Evolutionary conservation across 2,329 filamentous ascomycete species (phyloP).

Genomic region (Pseudohalonectria lignicola): DNA sequence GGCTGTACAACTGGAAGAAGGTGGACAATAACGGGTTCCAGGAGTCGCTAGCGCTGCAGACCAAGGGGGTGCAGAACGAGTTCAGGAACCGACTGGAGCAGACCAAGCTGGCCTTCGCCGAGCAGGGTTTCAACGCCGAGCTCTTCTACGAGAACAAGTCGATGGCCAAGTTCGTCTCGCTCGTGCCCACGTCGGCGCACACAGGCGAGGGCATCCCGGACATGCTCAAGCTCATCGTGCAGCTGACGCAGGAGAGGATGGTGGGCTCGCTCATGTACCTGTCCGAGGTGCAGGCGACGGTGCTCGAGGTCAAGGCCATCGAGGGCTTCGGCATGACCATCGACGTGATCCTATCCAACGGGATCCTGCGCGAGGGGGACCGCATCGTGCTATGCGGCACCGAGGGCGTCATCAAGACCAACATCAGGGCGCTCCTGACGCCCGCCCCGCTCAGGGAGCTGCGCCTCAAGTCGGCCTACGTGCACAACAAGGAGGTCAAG

Average conservation of each 20-base stretch:
- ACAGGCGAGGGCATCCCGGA: constrained; percentile 99
- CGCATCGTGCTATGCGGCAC: constrained; percentile 90
- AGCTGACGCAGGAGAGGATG: constrained; percentile 94
- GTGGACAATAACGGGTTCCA: constrained; percentile 98
- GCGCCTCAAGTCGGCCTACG: constrained; percentile 89
- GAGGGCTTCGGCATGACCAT: constrained; percentile 98
- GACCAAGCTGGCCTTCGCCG: constrained; percentile 87
- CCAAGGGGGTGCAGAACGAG: constrained; percentile 86
- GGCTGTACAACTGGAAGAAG: constrained; percentile 97
- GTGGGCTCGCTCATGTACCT: constrained; percentile 96
- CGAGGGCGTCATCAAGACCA: constrained; percentile 91
- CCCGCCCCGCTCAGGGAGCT: constrained; percentile 88
- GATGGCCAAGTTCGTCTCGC: constrained; percentile 87
- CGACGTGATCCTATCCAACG: constrained; percentile 92
- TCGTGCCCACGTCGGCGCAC: constrained; percentile 92
- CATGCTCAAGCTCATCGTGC: constrained; percentile 90
- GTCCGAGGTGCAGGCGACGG: constrained; percentile 93
- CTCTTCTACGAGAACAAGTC: constrained; percentile 97
- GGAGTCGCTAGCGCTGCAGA: constrained; percentile 82
- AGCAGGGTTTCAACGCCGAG: constrained; percentile 97
- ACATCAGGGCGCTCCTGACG: constrained; percentile 87
- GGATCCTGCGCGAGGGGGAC: constrained; percentile 88
- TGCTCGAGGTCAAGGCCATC: constrained; percentile 97
- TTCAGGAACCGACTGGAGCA: constrained; percentile 83
- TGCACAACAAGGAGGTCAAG: constrained; percentile 99